Base-by-base conservation (phyloP, 176 grass and related monocot species). In the Oryza nivara region DNA sequence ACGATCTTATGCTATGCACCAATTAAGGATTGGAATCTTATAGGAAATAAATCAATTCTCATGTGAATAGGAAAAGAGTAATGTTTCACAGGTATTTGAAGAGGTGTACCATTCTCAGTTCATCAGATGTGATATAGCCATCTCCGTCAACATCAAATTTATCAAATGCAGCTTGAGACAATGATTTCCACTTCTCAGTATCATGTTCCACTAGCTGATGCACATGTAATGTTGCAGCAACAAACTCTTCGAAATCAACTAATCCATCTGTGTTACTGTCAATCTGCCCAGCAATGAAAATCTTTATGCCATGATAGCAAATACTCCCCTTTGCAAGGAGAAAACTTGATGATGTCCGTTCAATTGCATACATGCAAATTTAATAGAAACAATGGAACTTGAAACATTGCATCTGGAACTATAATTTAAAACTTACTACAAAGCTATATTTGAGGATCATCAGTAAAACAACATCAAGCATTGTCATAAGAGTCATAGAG, bases 221-320 rank as follows among this genome's bases (percentile, higher is more conserved):
- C 75, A 98, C 89, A 52, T 98, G 95, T 89, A 98, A 70, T 83
- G 95, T 92, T 68, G 95, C 95, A 23, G 95, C 95, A 40, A 95
- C 92, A 81, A 98, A 95, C 81, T 98, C 95, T 51, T 92, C 85
- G 54, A 98, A 98, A 89, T 98, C 95, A 49, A 98, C 93, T 67
- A 93, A 78, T 14, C 95, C 95, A 95, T 98, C 95, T 67, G 95
- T 98, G 63, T 98, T 98, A 82, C 79, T 90, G 86, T 98, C 95
- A 67, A 98, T 93, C 95, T 98, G 89, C 83, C 43, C 38, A 77
- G 2, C 40, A 75, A 77, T 19, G 25, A 30, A 73, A 90, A 84
- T 58, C 2, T 64, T 70, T 51, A 81, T 49, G 63, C 19, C 46
- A 22, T 83, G 14, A 0, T 4, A 36, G 5, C 35, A 30, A 14